Evolutionary conservation across 148 eudicot genomes (phyloP).

Genomic region (Fallopia convolvulus): DNA sequence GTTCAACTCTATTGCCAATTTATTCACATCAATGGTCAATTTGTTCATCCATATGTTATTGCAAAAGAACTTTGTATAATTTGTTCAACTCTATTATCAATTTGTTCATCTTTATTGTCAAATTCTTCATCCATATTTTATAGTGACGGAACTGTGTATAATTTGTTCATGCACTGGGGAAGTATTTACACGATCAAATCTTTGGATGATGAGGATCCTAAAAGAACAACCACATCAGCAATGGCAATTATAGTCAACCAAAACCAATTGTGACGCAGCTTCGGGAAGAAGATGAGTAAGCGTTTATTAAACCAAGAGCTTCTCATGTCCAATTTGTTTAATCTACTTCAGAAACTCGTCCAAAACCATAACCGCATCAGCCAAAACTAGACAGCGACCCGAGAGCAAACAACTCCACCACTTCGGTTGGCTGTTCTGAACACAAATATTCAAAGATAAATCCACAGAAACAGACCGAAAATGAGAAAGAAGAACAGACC

Average conservation of each 20-base stretch:
- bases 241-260: slow-evolving; percentile 48
- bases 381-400: not conserved
- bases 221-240: slow-evolving; percentile 39
- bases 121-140: no score
- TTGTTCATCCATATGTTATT: no score
- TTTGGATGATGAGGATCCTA: slow-evolving; percentile 49
- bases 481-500: no score
- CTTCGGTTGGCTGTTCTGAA: no score
- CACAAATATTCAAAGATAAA: no score
- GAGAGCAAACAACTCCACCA: not conserved
- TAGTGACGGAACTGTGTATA: no score
- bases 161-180: not conserved
- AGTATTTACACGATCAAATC: slow-evolving; percentile 22
- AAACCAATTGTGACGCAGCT: slow-evolving; percentile 63
- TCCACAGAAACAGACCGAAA: no score
- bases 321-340: slow-evolving; percentile 69
- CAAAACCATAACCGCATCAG: slow-evolving; percentile 26
- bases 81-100: no score
- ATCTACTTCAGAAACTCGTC: not conserved
- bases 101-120: no score
- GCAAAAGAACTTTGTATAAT: no score
- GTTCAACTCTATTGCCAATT: no score
- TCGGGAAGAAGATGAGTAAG: slow-evolving; percentile 38
- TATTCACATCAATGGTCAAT: no score
- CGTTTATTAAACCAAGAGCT: slow-evolving; percentile 58